Evolutionary conservation across 1,284 basidiomycete genomes (phyloP), one percentile per base, ranked within the genome.

Genomic region (Microbotryomycetes sp.): DNA sequence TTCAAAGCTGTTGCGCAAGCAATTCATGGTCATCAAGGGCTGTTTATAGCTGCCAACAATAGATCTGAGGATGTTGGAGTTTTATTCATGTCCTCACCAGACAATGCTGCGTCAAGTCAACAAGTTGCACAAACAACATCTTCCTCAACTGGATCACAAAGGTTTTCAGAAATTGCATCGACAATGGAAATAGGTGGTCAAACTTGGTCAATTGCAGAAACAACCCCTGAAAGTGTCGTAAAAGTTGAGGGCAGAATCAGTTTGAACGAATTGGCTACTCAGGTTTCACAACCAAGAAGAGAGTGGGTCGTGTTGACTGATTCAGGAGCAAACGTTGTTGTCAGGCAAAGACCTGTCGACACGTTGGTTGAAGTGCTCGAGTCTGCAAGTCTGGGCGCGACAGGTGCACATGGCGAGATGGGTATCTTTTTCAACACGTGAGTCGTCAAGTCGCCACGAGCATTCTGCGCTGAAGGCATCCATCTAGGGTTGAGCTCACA

Each of bases 281-380:
- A 94, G 73, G 86, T 87, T 70, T 83, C 83, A 14, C 82, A 86
- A 64, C 78, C 82, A 15, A 81, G 87, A 31, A 81, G 83, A 54
- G 86, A 88, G 70, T 93, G 93, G 74, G 83, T 94, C 77, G 82
- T 94, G 59, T 77, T 96, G 63, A 91, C 90, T 23, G 89, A 89
- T 70, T 85, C 84, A 36, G 92, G 91, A 1, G 76, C 96, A 64
- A 87, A 86, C 9, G 86, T 90, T 73, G 78, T 94, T 54, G 81
- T 83, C n/a, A 92, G 92, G 76, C 81, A 88, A 61, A 81, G 92
- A 54, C 85, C 91, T 3, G 76, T 93, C 48, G 92, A 97, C 74
- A 86, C 87, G 62, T 76, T 96, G 56, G 81, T 82, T 31, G 73
- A 72, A 4, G 68, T 80, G 47, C 69, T 81, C 49, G 77, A 79